These are phyloP conservation scores for Candida cerambycidarum DNA, from an alignment of 805 yeast genomes.

Conservation along the genomic window DNA sequence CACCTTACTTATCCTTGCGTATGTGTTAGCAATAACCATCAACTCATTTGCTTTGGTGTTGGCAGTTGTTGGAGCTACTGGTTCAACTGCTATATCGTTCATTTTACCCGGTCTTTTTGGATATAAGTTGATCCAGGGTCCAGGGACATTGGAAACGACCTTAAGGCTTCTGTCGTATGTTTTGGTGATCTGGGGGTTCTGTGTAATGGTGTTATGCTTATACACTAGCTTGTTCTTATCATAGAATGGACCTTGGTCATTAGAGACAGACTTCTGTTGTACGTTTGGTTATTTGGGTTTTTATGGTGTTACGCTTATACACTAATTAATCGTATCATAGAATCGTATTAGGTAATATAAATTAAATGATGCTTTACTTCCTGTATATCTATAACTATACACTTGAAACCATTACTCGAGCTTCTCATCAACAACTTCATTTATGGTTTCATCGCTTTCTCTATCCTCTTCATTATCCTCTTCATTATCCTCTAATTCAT, in stretches of 20 bases:
- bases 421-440: slow-evolving; percentile 5
- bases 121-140: slow-evolving; percentile 47
- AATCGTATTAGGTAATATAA: too few species aligned
- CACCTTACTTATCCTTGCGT: slow-evolving; percentile 45
- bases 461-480: slow-evolving; percentile 10
- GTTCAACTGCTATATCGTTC: slow-evolving; percentile 76
- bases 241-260: too few species aligned
- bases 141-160: slow-evolving; percentile 24
- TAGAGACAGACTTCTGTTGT: too few species aligned
- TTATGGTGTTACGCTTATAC: too few species aligned
- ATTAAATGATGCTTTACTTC: too few species aligned
- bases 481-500: slow-evolving; percentile 20
- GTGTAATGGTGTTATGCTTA: slow-evolving; percentile 53
- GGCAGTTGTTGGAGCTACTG: slow-evolving; percentile 79
- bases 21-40: slow-evolving; percentile 56
- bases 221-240: slow-evolving; percentile 49
- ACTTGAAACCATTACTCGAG: background rate
- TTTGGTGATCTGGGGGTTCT: slow-evolving; percentile 52
- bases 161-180: slow-evolving; percentile 38
- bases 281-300: too few species aligned
- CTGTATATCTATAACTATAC: too few species aligned
- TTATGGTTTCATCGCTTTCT: slow-evolving; percentile 4
- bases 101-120: slow-evolving; percentile 80
- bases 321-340: too few species aligned
- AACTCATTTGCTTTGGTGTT: slow-evolving; percentile 67